Evolutionary conservation across 2,329 filamentous ascomycete species (phyloP).

Genomic region (Calonectria pseudoturangicola): DNA sequence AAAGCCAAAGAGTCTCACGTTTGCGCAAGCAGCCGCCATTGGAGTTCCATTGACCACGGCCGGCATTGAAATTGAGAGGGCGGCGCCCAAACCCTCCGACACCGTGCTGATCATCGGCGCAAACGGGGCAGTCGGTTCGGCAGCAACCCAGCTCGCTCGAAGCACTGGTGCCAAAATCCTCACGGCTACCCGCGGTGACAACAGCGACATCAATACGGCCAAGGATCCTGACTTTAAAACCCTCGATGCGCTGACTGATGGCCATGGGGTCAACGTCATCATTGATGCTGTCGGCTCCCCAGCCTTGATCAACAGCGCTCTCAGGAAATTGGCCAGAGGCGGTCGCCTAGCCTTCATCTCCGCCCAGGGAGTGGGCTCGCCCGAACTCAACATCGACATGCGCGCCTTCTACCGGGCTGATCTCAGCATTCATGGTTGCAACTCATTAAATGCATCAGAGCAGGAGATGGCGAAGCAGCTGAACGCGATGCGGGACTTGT

Average conservation of each 20-base stretch:
- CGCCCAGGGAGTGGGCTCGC: conserved; percentile 17
- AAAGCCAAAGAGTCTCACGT: conserved; percentile 37
- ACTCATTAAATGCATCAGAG: conserved; percentile 34
- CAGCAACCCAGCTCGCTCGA: not conserved
- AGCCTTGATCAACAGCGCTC: not conserved
- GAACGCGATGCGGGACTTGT: not conserved
- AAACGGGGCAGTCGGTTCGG: not conserved
- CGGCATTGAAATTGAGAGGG: conserved; percentile 33
- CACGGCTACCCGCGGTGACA: not conserved
- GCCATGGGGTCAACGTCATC: not conserved
- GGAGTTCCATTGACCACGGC: conserved; percentile 41
- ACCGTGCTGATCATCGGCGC: not conserved
- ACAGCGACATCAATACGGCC: not conserved
- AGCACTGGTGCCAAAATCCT: not conserved
- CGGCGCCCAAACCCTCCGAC: not conserved
- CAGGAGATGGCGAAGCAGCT: conserved; percentile 33
- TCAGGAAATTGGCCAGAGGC: not conserved
- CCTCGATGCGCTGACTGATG: not conserved
- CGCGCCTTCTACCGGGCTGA: conserved; percentile 37
- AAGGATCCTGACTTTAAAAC: not conserved
- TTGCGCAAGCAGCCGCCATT: conserved; percentile 33
- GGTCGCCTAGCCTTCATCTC: not conserved
- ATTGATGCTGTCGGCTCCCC: not conserved
- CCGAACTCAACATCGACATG: conserved; percentile 35
- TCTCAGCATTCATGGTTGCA: conserved; percentile 36